Conservation (phyloP, 768 basidiomycete genomes). For the Dioszegia aurantiaca region DNA sequence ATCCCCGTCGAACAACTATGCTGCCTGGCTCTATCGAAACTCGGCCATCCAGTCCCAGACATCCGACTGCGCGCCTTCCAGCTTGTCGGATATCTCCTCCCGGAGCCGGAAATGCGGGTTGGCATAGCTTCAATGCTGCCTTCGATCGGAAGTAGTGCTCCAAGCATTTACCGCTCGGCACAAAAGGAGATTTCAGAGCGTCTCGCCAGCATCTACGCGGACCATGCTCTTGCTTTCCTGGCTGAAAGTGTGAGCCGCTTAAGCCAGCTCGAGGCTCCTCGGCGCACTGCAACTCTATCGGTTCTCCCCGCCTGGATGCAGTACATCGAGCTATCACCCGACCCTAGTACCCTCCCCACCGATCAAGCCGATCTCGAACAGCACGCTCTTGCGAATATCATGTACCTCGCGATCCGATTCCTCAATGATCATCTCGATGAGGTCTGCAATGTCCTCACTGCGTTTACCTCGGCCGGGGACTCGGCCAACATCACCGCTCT, state of each 20-base stretch:
- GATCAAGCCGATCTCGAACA: slow-evolving; percentile 58
- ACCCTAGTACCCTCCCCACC: slow-evolving; percentile 46
- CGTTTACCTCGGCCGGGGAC: slow-evolving; percentile 66
- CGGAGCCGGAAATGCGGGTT: slow-evolving; percentile 59
- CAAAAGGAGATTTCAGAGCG: slow-evolving; percentile 73
- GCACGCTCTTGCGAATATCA: slow-evolving; percentile 71
- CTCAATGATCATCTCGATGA: slow-evolving; percentile 73
- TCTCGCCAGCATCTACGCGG: slow-evolving; percentile 70
- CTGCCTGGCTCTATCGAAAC: slow-evolving; percentile 77
- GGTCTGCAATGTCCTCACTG: slow-evolving; percentile 72
- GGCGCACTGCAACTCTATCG: slow-evolving; percentile 64
- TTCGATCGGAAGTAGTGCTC: slow-evolving; percentile 66
- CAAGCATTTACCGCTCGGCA: slow-evolving; percentile 74
- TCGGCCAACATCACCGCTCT: slow-evolving; percentile 68
- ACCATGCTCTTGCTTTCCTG: slow-evolving; percentile 64
- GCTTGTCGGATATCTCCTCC: slow-evolving; percentile 52
- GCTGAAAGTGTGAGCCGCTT: slow-evolving; percentile 70
- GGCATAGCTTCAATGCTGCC: slow-evolving; percentile 55
- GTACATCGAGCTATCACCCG: slow-evolving; percentile 66
- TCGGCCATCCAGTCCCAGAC: slow-evolving; percentile 66
- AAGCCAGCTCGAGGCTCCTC: slow-evolving; percentile 61
- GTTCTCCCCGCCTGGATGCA: slow-evolving; percentile 81
- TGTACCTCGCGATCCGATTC: slow-evolving; percentile 76
- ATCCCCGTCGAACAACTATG: slow-evolving; percentile 72
- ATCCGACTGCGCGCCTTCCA: slow-evolving; percentile 75